Conservation (phyloP, 2,329 filamentous ascomycete species). For the Colletotrichum lupini region DNA sequence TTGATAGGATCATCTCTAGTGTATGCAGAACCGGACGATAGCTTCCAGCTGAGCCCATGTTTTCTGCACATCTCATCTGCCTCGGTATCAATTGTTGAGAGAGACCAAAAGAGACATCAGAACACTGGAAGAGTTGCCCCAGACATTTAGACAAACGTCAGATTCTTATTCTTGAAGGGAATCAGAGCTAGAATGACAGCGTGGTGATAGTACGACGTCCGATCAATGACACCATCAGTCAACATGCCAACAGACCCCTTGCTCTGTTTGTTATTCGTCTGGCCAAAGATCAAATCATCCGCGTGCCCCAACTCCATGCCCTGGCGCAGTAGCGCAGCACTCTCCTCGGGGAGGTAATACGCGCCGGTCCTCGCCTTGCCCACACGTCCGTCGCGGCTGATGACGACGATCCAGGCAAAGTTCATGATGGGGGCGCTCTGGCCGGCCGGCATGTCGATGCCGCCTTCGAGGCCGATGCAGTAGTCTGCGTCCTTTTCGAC, state of each 20-base stretch:
- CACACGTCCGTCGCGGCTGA: conserved; percentile 40
- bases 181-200: conserved; percentile 54
- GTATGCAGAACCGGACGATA: not conserved
- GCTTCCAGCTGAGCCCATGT: not conserved
- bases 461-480: conserved; percentile 55
- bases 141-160: conserved; percentile 42
- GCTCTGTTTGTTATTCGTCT: conserved; percentile 49
- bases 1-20: not conserved
- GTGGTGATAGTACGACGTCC: conserved; percentile 50
- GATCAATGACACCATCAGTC: conserved; percentile 49
- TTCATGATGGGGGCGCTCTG: conserved; percentile 42
- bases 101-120: not conserved
- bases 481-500: conserved; percentile 47
- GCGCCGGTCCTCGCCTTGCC: conserved; percentile 52
- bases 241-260: conserved; percentile 53
- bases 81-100: not conserved
- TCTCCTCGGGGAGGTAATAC: conserved; percentile 51
- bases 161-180: conserved; percentile 49
- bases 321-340: conserved; percentile 45
- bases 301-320: conserved; percentile 54
- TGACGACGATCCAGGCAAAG: conserved; percentile 54
- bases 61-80: not conserved
- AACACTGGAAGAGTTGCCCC: not conserved
- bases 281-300: conserved; percentile 51
- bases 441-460: conserved; percentile 44